phyloP scores from a whole-genome alignment of 345 rosid genomes.

The Salix caprea region DNA sequence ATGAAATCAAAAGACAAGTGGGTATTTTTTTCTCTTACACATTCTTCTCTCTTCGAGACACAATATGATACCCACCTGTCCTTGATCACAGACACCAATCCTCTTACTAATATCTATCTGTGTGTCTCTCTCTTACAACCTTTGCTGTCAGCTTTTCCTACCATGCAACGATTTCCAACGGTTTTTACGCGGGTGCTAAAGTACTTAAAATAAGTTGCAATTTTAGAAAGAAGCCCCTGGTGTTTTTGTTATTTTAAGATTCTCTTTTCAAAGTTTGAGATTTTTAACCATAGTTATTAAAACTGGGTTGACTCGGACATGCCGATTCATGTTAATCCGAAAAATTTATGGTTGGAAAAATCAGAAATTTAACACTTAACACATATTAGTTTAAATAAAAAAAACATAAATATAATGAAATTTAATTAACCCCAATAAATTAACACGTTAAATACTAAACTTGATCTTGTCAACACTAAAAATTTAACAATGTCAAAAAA shows the following conservation, averaged over 20 bases:
- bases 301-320: too few species aligned
- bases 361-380: too few species aligned
- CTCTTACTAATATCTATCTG: neutral
- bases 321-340: too few species aligned
- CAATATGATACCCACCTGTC: neutral
- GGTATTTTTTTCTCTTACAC: conserved; percentile 1
- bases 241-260: neutral
- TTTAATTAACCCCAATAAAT: too few species aligned
- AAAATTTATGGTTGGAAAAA: too few species aligned
- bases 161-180: neutral
- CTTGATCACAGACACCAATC: neutral
- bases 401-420: too few species aligned
- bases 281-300: neutral
- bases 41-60: neutral
- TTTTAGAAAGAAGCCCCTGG: neutral
- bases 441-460: too few species aligned
- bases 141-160: neutral
- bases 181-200: neutral
- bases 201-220: neutral
- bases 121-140: neutral
- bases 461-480: too few species aligned
- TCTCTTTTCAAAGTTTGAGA: neutral
- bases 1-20: conserved; percentile 12
- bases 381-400: too few species aligned
- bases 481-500: too few species aligned